These are phyloP conservation scores for Nakazawaea pomicola DNA, from an alignment of 805 yeast species.

Conservation along the genomic window DNA sequence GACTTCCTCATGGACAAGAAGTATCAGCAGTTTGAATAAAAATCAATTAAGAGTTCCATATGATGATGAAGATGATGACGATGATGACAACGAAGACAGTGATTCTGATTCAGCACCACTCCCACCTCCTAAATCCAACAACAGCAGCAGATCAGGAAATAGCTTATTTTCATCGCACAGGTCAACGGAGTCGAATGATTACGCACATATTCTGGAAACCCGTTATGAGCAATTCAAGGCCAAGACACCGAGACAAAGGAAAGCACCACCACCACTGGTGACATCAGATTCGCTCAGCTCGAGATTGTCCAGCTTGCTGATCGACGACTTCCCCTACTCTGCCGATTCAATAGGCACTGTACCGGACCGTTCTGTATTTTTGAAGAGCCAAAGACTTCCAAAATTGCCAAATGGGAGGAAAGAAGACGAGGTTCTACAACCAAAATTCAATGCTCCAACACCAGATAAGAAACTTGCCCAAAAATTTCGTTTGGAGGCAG, in stretches of 20 bases:
- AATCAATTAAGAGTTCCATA: conserved; percentile 6
- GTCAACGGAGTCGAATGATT: conserved; percentile 8
- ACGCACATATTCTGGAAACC: conserved; percentile 2
- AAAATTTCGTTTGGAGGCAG: conserved; percentile 10
- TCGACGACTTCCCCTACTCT: conserved; percentile 11
- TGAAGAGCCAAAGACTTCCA: conserved; percentile 8
- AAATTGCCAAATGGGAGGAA: conserved; percentile 11
- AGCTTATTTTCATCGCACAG: conserved; percentile 10
- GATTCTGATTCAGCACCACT: conserved; percentile 6
- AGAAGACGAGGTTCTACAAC: conserved; percentile 28
- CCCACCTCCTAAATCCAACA: conserved; percentile 13
- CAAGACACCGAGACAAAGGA: conserved; percentile 2
- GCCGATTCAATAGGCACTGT: conserved; percentile 10
- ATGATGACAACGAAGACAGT: conserved; percentile 13
- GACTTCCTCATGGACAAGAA: conserved; percentile 14
- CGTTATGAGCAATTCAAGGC: conserved; percentile 6
- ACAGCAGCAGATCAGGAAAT: conserved; percentile 12
- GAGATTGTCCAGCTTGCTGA: conserved; percentile 4
- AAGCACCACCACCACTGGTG: conserved; percentile 3
- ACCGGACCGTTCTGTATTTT: neutral
- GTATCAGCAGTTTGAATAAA: conserved; percentile 15
- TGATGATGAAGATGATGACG: conserved; percentile 8
- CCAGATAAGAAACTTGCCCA: conserved; percentile 30
- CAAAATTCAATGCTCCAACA: conserved; percentile 40
- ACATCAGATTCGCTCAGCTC: neutral